Conservation (phyloP, 208 protist species). For the Trypanosomatidae sp. region DNA sequence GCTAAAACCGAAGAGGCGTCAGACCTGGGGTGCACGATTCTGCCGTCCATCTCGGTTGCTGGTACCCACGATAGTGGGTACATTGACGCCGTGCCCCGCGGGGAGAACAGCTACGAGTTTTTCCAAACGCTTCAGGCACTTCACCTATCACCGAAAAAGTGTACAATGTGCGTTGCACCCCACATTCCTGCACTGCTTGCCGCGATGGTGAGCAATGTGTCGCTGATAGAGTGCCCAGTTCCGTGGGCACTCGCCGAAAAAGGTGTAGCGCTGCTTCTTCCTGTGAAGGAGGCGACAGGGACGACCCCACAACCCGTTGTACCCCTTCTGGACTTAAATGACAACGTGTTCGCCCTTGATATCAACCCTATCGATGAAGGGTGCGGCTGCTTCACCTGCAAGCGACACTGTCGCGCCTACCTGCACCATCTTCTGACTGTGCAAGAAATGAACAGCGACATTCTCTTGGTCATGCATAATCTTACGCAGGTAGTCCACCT, state of each 20-base stretch:
- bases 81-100: constrained; percentile 37
- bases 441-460: constrained; percentile 90
- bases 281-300: constrained; percentile 1
- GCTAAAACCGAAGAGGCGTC: constrained; percentile 20
- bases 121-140: constrained; percentile 26
- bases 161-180: constrained; percentile 42
- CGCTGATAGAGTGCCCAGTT: constrained; percentile 68
- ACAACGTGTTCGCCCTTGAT: constrained; percentile 58
- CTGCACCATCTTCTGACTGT: constrained; percentile 87
- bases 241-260: constrained; percentile 77
- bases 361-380: constrained; percentile 47
- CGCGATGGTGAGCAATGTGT: constrained; percentile 42
- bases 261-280: constrained; percentile 59
- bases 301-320: constrained; percentile 24
- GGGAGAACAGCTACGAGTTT: constrained; percentile 41
- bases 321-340: constrained; percentile 74
- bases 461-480: constrained; percentile 86
- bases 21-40: constrained; percentile 25
- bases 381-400: constrained; percentile 83
- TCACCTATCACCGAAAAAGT: constrained; percentile 14
- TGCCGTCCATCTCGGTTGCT: constrained; percentile 28
- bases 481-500: constrained; percentile 43
- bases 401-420: constrained; percentile 75
- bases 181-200: constrained; percentile 50
- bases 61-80: constrained; percentile 14